Base-by-base conservation (phyloP, 2,329 filamentous ascomycete species). In the Colletotrichum phormii region DNA sequence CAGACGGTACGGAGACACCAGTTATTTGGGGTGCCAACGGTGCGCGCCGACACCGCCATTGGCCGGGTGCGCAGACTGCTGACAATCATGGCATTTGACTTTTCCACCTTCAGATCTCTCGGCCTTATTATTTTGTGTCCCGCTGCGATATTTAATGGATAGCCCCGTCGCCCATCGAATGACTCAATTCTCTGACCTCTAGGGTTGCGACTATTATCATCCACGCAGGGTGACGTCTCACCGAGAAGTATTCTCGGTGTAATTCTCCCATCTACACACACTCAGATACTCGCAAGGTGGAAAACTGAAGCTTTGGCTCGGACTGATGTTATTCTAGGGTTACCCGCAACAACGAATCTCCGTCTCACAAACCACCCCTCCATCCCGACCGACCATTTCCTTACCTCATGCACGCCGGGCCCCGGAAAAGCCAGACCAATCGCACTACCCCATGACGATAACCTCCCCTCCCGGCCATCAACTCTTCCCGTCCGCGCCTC, bases 381-480 rank as follows among this genome's bases (percentile, higher is more conserved):
- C 46, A 11, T 11, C 24, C 60, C 26, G 37, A 7, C 15, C 68
- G 37, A 29, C 69, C 49, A 69, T 64, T 63, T 8, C 64, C 54
- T 72, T 69, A 72, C 69, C 65, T 55, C 53, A 55, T 69, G 70
- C 53, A 64, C 46, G 53, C 59, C 54, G 59, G 37, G 49, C 60
- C 70, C 70, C 66, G 70, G 70, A 72, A 70, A 64, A 54, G 35
- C 61, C n/a, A n/a, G 54, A 35, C 70, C 70, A 72, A 72, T 72
- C 60, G 70, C 66, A 55, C 70, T 29, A 31, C 60, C 55, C 35
- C 60, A 46, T 64, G 66, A 70, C 60, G 60, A 72, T 64, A 22
- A 55, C 66, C 62, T 72, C 60, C 60, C 62, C 70, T 60, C 22
- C 15, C 6, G 35, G 46, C 46, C 55, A 64, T 61, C 33, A 35